Conservation (phyloP, 2,329 filamentous ascomycete species). For the Colletotrichum paranaense region DNA sequence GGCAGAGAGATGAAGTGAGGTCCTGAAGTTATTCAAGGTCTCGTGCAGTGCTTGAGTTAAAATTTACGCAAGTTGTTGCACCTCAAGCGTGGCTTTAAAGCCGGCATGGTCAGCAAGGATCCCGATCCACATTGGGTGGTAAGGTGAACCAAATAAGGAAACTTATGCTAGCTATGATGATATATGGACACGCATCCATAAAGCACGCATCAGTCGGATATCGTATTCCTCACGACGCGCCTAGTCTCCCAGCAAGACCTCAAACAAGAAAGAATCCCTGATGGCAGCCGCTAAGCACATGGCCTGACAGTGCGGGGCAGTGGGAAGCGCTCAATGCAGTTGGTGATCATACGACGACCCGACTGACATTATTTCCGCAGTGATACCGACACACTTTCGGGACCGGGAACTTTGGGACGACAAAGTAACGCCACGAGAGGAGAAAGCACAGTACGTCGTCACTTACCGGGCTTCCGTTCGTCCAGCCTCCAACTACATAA, state of each 20-base stretch:
- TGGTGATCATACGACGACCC: constrained; percentile 18
- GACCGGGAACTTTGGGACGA: constrained; percentile 1
- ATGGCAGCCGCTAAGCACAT: constrained; percentile 4
- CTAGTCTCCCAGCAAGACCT: background rate
- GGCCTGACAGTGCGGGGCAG: constrained; percentile 25
- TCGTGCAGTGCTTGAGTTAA: no score
- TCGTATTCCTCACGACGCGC: background rate
- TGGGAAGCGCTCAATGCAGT: background rate
- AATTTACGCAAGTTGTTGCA: background rate
- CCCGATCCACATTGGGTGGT: background rate
- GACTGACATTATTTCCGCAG: constrained; percentile 15
- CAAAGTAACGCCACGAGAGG: constrained; percentile 18
- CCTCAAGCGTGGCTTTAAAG: background rate
- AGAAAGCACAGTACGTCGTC: constrained; percentile 9
- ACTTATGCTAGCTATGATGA: background rate
- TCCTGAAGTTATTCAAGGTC: no score
- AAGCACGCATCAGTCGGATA: background rate
- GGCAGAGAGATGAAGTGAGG: no score
- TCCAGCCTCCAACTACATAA: background rate
- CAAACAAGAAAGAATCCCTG: background rate
- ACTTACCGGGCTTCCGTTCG: constrained; percentile 7
- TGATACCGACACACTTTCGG: background rate
- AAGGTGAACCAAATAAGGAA: background rate
- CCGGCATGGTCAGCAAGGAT: background rate
- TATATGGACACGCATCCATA: background rate